These are phyloP conservation scores for Pythium sukuiense DNA, from an alignment of 352 stramenopile genomes.

Conservation along the genomic window DNA sequence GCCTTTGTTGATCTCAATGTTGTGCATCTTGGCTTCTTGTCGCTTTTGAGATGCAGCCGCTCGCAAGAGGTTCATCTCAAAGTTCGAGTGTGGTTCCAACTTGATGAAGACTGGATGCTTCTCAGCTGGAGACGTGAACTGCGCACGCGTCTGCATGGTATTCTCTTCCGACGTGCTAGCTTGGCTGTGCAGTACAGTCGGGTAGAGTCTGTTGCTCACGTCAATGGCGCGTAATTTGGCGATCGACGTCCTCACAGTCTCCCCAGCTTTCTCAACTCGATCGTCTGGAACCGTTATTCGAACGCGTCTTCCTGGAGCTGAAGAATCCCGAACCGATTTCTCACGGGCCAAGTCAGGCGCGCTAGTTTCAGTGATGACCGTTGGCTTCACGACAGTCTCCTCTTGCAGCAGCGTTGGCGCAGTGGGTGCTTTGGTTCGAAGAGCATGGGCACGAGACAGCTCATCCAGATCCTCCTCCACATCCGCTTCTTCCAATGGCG, in stretches of 20 bases:
- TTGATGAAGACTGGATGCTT: conserved; percentile 69
- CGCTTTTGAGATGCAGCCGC: conserved; percentile 76
- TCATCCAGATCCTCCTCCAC: conserved; percentile 11
- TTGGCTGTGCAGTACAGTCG: conserved; percentile 13
- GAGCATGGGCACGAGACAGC: conserved; percentile 6
- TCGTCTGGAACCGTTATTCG: conserved; percentile 16
- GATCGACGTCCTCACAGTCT: conserved; percentile 22
- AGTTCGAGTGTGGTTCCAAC: conserved; percentile 79
- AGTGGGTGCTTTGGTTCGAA: conserved; percentile 14
- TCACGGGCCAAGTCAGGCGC: conserved; percentile 12
- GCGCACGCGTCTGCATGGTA: background rate
- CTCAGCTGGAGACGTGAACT: conserved; percentile 21
- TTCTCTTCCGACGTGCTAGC: background rate
- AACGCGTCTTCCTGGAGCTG: background rate
- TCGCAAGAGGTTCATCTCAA: conserved; percentile 80
- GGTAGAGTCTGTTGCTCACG: conserved; percentile 24
- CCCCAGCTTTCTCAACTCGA: conserved; percentile 18
- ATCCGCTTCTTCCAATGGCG: conserved; percentile 29
- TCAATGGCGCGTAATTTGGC: conserved; percentile 15
- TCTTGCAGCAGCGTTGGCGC: conserved; percentile 8
- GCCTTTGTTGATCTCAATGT: conserved; percentile 81
- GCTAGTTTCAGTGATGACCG: conserved; percentile 4
- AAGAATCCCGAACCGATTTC: background rate
- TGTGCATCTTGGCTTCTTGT: conserved; percentile 83
- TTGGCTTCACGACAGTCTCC: background rate